Base-by-base conservation (phyloP, 257 asterid genomes). In the Nicotiana sylvestris region DNA sequence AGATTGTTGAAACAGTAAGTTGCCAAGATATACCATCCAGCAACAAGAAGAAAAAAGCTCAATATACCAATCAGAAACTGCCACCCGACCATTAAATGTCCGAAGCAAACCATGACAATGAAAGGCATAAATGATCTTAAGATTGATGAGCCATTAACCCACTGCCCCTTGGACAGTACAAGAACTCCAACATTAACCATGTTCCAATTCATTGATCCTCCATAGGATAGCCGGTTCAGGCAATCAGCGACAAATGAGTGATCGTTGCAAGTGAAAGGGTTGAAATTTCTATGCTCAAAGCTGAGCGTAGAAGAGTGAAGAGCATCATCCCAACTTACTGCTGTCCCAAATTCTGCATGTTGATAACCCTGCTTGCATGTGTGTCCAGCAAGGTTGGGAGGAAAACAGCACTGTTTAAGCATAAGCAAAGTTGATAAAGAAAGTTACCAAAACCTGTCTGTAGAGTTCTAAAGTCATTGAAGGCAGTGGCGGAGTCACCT, bases 261-360 rank as follows among this genome's bases (percentile, higher is more conserved):
- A 83, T 93, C 89, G 89, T 96, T 96, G 93, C 98, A 96, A 0
- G 94, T 91, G 88, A 96, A 94, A 82, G 91, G 91, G 86, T 92
- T 96, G 92, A 93, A 92, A 6, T 91, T 88, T 86, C 82, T 89
- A 94, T 84, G 69, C 90, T 91, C 99, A 53, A 88, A 93, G 25
- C 70, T 83, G 61, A 92, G 90, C 11, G 68, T 33, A 76, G 91
- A 88, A 6, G 89, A 86, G 6, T 85, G 91, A 27, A 96, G 35
- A 9, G 98, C 97, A 11, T 93, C 98, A 56, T 96, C 98, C 99
- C 99, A 96, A 18, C 93, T 88, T 76, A 93, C 87, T 15, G 94
- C 92, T 9, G 93, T 80, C 57, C 98, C 99, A 6, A 74, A 84
- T 83, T 91, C 95, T 0, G 92, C 85, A 53, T 94, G 99, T 18